Evolutionary conservation across 140 eudicot genomes (phyloP).

Genomic region (Erigeron philadelphicus): DNA sequence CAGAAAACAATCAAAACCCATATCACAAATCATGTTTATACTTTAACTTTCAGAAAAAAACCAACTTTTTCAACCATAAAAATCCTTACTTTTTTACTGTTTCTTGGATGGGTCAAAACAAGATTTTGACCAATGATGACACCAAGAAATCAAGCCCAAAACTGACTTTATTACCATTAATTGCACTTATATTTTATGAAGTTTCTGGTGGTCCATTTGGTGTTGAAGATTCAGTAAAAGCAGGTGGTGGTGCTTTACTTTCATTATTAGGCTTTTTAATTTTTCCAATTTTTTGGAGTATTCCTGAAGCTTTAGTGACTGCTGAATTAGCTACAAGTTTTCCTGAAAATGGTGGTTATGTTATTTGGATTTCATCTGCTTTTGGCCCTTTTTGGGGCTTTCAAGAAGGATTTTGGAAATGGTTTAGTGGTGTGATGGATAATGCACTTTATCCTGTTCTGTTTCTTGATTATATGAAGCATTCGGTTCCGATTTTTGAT

Average conservation of each 20-base stretch:
- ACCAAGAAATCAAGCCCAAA: conserved; percentile 48
- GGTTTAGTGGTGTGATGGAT: conserved; percentile 95
- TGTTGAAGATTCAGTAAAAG: conserved; percentile 74
- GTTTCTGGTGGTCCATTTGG: conserved; percentile 98
- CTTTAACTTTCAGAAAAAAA: background rate
- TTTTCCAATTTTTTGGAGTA: conserved; percentile 88
- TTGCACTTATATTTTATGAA: conserved; percentile 81
- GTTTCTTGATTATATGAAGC: conserved; percentile 81
- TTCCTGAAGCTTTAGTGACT: conserved; percentile 82
- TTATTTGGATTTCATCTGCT: conserved; percentile 86
- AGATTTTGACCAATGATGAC: conserved; percentile 20
- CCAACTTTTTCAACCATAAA: conserved; percentile 22
- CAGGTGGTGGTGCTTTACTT: conserved; percentile 83
- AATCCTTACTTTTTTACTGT: conserved; percentile 13
- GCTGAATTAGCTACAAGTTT: conserved; percentile 87
- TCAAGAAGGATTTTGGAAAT: conserved; percentile 92
- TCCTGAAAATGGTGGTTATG: conserved; percentile 93
- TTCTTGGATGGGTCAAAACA: conserved; percentile 31
- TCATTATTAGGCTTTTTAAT: conserved; percentile 73
- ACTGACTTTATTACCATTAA: conserved; percentile 61
- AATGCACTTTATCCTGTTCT: conserved; percentile 91
- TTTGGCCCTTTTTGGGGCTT: conserved; percentile 95
- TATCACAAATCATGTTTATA: conserved; percentile 14
- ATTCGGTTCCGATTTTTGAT: conserved; percentile 57
- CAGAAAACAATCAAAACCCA: conserved; percentile 13